phyloP scores from a whole-genome alignment of 495 filamentous ascomycete genomes.

The Penicillium macrosclerotiorum region DNA sequence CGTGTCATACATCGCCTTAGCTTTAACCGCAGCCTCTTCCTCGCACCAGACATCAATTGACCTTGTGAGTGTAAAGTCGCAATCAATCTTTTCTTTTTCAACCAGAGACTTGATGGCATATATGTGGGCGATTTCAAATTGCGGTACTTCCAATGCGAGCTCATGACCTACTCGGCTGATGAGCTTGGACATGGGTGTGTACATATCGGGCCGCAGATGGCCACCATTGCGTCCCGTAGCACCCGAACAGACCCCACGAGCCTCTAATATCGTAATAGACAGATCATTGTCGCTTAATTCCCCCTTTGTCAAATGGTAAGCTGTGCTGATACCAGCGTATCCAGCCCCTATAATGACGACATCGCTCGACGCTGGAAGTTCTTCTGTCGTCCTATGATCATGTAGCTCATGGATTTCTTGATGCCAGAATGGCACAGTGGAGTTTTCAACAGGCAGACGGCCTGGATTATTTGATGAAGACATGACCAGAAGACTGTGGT shows the following conservation, averaged over 20 bases:
- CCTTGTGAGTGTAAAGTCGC: conserved; percentile 37
- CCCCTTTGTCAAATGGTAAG: conserved; percentile 58
- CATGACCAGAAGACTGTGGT: no score
- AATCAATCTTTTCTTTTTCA: conserved; percentile 37
- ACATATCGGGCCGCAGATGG: conserved; percentile 32
- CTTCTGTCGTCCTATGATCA: conserved; percentile 44
- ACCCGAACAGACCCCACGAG: conserved; percentile 37
- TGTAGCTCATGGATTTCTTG: conserved; percentile 48
- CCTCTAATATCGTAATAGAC: conserved; percentile 36
- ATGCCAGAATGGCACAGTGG: conserved; percentile 68
- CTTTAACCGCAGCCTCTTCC: conserved; percentile 25
- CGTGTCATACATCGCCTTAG: conserved; percentile 27
- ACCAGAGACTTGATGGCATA: conserved; percentile 29
- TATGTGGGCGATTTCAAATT: conserved; percentile 33
- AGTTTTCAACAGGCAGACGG: conserved; percentile 47
- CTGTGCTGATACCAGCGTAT: conserved; percentile 62
- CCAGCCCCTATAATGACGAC: conserved; percentile 70
- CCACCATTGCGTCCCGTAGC: conserved; percentile 42
- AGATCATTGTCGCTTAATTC: conserved; percentile 6
- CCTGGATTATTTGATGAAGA: not conserved
- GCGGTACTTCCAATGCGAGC: conserved; percentile 22
- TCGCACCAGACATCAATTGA: conserved; percentile 39
- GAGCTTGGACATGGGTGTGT: conserved; percentile 32
- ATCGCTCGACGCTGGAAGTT: conserved; percentile 51
- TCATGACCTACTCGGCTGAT: conserved; percentile 21